Evolutionary conservation across 2,329 filamentous ascomycete genomes (phyloP), one percentile per base, ranked within the genome.

Genomic region (Thyridium curvatum): DNA sequence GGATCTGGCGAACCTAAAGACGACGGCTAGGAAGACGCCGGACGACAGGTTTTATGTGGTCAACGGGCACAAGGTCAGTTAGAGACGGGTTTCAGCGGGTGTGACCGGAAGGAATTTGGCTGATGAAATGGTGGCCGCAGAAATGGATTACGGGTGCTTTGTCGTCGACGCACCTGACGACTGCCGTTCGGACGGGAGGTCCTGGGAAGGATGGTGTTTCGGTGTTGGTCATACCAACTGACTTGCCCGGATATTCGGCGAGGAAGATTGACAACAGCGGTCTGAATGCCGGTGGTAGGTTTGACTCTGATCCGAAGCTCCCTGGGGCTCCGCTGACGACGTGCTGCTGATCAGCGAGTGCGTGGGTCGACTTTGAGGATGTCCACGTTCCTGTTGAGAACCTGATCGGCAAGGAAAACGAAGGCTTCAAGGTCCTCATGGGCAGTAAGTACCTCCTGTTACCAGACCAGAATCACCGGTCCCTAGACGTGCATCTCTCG

Each of bases 91-190:
- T n/a, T n/a, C n/a, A n/a, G n/a, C n/a, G n/a, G n/a, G n/a, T n/a
- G n/a, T n/a, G n/a, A n/a, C n/a, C n/a, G n/a, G n/a, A 18, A 17
- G 12, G 12, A 34, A 17, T 29, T 16, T 15, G 31, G 18, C 16
- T 29, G n/a, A n/a, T 13, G 17, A n/a, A n/a, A 33, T 3, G 15
- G 5, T 15, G 31, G n/a, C 12, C 7, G 12, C 21, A 43, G 64
- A 82, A 82, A 53, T 82, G 78, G 77, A 83, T 84, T 46, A 82
- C 80, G 1, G 77, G 77, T 34, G 73, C 66, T 12, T 69, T 75
- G 2, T 78, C 69, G 66, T 74, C 79, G 12, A 69, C 77, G 35
- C 77, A 78, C 52, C 72, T 74, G 54, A 79, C 78, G 0, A 76
- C 78, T 12, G 79, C 78, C 2, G 77, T 80, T 5, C 65, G 77